These are phyloP conservation scores for Zygoascus meyerae DNA, from an alignment of 1,139 yeast species.

Conservation along the genomic window DNA sequence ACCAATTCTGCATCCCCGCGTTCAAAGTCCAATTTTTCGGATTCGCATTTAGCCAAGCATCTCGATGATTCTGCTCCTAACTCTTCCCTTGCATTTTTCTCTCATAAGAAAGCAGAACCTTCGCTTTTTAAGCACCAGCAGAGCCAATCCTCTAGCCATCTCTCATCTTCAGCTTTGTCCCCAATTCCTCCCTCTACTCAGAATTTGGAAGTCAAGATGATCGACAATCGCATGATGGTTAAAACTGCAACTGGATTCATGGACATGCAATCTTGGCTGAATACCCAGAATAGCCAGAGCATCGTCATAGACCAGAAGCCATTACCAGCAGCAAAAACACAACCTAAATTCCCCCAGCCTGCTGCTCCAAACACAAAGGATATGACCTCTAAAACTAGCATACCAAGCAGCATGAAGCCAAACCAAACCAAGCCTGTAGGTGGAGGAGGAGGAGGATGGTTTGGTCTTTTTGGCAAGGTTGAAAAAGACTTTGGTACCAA, in stretches of 20 bases:
- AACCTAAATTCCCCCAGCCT: no score
- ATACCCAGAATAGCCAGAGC: conserved; percentile 15
- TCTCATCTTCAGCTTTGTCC: background rate
- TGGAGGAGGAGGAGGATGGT: conserved; percentile 1
- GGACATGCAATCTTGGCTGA: conserved; percentile 34
- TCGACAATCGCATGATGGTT: conserved; percentile 31
- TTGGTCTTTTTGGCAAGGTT: conserved; percentile 4
- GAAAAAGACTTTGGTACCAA: conserved; percentile 10
- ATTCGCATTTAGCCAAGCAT: no score
- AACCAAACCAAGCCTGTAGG: background rate
- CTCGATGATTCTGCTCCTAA: no score
- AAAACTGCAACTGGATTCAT: conserved; percentile 23
- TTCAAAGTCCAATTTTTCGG: no score
- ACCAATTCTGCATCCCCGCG: no score
- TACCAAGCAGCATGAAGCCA: background rate
- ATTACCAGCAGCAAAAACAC: background rate
- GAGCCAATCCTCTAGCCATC: background rate
- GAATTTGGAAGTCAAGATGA: conserved; percentile 27
- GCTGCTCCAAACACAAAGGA: background rate
- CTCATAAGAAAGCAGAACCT: no score
- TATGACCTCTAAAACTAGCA: background rate
- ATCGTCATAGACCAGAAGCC: conserved; percentile 6
- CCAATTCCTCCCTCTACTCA: conserved; percentile 9
- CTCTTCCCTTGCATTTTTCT: no score
- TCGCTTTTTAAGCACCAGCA: no score